These are phyloP conservation scores for Nakazawaea ernobii DNA, from an alignment of 805 yeast species.

Conservation along the genomic window DNA sequence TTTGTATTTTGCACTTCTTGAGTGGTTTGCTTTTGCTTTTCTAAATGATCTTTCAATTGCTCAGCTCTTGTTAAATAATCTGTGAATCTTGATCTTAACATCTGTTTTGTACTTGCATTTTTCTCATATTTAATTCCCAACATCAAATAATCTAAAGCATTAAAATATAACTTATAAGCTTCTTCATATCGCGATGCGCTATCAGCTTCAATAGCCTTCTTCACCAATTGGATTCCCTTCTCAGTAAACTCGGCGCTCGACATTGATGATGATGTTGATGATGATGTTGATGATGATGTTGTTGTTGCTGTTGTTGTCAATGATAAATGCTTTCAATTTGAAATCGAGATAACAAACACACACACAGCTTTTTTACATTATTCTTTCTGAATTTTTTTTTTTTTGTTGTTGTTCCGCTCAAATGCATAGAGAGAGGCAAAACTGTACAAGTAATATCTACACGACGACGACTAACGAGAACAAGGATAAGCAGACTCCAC, in stretches of 20 bases:
- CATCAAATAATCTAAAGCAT: constrained; percentile 93
- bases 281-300: background rate
- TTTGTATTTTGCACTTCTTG: constrained; percentile 48
- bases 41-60: constrained; percentile 84
- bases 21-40: constrained; percentile 42
- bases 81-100: constrained; percentile 81
- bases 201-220: constrained; percentile 93
- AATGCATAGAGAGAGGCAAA: too few species aligned
- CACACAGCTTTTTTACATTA: too few species aligned
- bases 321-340: background rate
- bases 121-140: constrained; percentile 92
- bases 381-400: too few species aligned
- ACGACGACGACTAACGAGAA: background rate
- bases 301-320: background rate
- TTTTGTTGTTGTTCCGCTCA: too few species aligned
- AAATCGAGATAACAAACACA: background rate
- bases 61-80: constrained; percentile 93
- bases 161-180: constrained; percentile 88
- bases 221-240: constrained; percentile 93
- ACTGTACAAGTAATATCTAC: background rate
- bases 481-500: background rate
- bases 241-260: constrained; percentile 68
- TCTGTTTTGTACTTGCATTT: constrained; percentile 81
- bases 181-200: constrained; percentile 86
- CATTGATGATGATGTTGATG: constrained; percentile 2